Base-by-base conservation (phyloP, 441 rosid genomes). In the Lepidium campestre region DNA sequence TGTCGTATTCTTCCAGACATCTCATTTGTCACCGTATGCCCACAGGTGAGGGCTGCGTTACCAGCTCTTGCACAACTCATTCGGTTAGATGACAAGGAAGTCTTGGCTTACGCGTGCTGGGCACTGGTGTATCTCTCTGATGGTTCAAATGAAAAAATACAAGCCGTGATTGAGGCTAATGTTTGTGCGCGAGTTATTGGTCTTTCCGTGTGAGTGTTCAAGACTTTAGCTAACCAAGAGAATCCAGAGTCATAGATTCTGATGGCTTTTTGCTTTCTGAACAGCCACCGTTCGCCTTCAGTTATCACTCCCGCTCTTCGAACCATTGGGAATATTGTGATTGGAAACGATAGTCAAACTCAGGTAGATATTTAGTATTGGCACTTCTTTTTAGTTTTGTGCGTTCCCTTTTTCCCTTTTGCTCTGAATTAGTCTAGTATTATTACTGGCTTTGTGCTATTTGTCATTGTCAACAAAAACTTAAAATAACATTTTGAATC, bases 221-320 rank as follows among this genome's bases (percentile, higher is more conserved):
- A 58, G 65, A 58, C 44, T 69, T 63, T 44, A 49, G 25, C 32
- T 63, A 41, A 57, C 57, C 32, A 57, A 62, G 20, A 48, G 57
- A 35, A 46, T 57, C 8, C 56, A 34, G 58, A 40, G 31, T 62
- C 45, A 20, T 32, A 22, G 41, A 74, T 63, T 62, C 56, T 71
- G 50, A 72, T 75, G 56, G 47, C 13, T 52, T 31, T 34, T 70
- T 63, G 46, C 45, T 46, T 53, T 41, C 62, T 47, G 57, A 39
- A 46, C 61, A 85, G 89, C 31, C 86, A 85, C 61, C 83, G 83
- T 44, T 85, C 81, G 34, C 83, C 83, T 50, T 70, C 78, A 29
- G 80, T 85, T 66, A 66, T 78, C 63, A 68, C 73, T 66, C 89
- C 86, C 37, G 89, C 87, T 57, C 85, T 85, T 77, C 90, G 87